Conservation (phyloP, 257 asterid species). For the Lycium barbarum region DNA sequence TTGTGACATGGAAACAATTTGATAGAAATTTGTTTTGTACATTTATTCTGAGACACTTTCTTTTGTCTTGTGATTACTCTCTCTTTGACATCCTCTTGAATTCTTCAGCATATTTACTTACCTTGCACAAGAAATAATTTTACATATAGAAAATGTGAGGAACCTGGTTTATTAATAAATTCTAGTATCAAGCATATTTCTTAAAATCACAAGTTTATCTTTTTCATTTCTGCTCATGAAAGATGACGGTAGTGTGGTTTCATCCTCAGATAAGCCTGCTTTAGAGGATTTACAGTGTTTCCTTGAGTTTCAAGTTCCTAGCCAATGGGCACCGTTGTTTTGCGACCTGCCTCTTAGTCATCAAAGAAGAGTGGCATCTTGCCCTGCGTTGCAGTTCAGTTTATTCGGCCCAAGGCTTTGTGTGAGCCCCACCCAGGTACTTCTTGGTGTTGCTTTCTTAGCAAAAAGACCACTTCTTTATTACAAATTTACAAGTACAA, state of each 20-base stretch:
- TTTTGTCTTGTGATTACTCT: neutral
- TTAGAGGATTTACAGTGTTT: slow-evolving; percentile 88
- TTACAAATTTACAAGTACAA: neutral
- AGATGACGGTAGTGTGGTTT: neutral
- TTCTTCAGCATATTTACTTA: neutral
- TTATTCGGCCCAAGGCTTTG: slow-evolving; percentile 79
- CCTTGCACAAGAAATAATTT: slow-evolving; percentile 10
- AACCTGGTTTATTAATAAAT: neutral
- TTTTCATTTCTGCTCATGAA: neutral
- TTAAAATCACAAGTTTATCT: neutral
- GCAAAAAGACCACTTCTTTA: neutral
- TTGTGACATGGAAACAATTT: neutral
- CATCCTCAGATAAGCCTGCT: slow-evolving; percentile 75
- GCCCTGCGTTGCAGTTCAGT: slow-evolving; percentile 80
- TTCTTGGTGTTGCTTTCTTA: slow-evolving; percentile 20
- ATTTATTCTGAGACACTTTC: neutral
- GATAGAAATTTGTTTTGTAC: slow-evolving; percentile 22
- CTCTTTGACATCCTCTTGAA: neutral
- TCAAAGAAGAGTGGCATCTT: slow-evolving; percentile 76
- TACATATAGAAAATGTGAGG: neutral
- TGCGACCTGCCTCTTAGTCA: slow-evolving; percentile 94
- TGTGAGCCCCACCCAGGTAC: slow-evolving; percentile 85
- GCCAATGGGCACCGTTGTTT: slow-evolving; percentile 95
- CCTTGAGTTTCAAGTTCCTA: slow-evolving; percentile 96
- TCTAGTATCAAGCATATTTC: slow-evolving; percentile 3